These are phyloP conservation scores for Mycena polygramma DNA, from an alignment of 768 basidiomycete species.

Conservation along the genomic window DNA sequence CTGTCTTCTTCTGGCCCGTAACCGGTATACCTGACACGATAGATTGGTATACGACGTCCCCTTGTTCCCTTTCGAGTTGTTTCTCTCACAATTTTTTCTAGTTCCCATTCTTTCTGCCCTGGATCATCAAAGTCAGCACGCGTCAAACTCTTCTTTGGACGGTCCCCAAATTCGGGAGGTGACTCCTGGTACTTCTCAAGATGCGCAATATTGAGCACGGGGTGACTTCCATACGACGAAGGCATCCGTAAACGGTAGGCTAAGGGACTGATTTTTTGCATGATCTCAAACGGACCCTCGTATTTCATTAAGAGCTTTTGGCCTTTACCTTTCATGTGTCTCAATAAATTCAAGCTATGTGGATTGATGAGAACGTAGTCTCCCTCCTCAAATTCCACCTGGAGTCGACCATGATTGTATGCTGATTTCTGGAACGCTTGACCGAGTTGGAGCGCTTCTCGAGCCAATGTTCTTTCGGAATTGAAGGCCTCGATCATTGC, in stretches of 20 bases:
- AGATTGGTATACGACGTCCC: conserved; percentile 1
- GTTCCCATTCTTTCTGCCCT: neutral
- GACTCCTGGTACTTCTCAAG: neutral
- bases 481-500: neutral
- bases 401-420: neutral
- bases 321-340: neutral
- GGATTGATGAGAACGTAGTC: neutral
- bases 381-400: neutral
- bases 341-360: conserved; percentile 22
- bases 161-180: neutral
- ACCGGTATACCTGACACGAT: conserved; percentile 4
- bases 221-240: neutral
- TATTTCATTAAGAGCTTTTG: neutral
- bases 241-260: neutral
- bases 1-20: conserved; percentile 4
- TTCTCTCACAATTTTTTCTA: neutral
- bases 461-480: neutral
- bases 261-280: neutral
- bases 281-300: neutral
- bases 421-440: neutral
- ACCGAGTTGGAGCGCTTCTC: neutral
- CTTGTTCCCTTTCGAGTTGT: too few species aligned
- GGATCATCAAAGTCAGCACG: neutral
- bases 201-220: neutral
- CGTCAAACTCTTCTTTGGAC: neutral